Evolutionary conservation across 2,329 filamentous ascomycete species (phyloP).

Genomic region (Colletotrichum orbiculare): DNA sequence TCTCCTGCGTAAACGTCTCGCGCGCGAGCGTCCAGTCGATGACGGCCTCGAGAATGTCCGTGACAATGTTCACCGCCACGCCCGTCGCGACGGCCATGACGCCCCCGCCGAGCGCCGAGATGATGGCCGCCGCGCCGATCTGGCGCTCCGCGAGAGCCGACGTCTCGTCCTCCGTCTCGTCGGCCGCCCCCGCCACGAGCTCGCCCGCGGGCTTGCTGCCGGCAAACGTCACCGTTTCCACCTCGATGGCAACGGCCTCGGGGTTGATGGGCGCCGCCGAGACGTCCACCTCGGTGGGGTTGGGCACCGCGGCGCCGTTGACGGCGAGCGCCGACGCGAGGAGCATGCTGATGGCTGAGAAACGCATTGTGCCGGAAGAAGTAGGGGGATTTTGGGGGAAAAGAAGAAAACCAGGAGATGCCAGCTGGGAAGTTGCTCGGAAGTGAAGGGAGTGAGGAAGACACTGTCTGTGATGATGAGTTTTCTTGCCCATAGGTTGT

Average conservation of each 20-base stretch:
- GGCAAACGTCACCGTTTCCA: slow-evolving; percentile 4
- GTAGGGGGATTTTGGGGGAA: not conserved
- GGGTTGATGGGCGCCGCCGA: slow-evolving; percentile 10
- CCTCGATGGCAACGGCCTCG: slow-evolving; percentile 1
- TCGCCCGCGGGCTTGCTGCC: slow-evolving; percentile 7
- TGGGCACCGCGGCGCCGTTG: slow-evolving; percentile 6
- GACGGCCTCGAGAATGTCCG: not conserved
- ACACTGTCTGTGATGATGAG: not conserved
- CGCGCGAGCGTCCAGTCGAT: slow-evolving; percentile 18
- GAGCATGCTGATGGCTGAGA: slow-evolving; percentile 8
- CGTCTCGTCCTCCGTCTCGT: not conserved
- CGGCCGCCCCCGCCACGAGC: slow-evolving; percentile 4
- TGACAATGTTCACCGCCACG: slow-evolving; percentile 11
- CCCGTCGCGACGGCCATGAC: slow-evolving; percentile 11
- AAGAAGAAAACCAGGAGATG: not conserved
- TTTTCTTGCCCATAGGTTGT: no score
- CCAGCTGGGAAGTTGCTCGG: not conserved
- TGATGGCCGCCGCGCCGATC: not conserved
- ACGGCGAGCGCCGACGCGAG: slow-evolving; percentile 18
- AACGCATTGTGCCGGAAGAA: slow-evolving; percentile 9
- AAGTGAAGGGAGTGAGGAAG: not conserved
- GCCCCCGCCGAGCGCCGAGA: slow-evolving; percentile 1
- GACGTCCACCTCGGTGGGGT: not conserved
- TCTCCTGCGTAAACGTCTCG: slow-evolving; percentile 23
- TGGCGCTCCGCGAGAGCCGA: not conserved